Percentiles rank a stretch among this genome's conserved stretches.
Conservation (phyloP, 2,329 filamentous ascomycete species). For the Tolypocladium paradoxum region DNA sequence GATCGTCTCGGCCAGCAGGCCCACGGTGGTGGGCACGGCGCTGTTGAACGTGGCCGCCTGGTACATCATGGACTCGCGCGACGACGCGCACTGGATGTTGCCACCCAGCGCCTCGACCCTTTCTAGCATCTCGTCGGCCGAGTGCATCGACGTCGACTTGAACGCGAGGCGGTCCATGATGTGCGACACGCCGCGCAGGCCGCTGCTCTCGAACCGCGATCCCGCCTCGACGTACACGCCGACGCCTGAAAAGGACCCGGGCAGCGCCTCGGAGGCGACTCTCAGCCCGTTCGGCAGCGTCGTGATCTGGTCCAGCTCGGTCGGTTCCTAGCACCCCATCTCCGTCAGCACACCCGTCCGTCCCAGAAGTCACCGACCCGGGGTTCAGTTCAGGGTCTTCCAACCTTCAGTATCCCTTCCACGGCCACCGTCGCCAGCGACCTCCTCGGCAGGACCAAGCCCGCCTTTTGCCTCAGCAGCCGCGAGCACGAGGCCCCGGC, state of each 20-base stretch:
- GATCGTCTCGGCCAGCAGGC: slow-evolving; percentile 85
- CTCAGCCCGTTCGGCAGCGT: slow-evolving; percentile 86
- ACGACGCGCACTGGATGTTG: slow-evolving; percentile 94
- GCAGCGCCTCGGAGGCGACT: slow-evolving; percentile 87
- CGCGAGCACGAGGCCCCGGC: slow-evolving; percentile 13
- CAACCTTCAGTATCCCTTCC: slow-evolving; percentile 24
- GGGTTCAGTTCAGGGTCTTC: background rate
- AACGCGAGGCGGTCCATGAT: slow-evolving; percentile 94
- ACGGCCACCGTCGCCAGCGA: slow-evolving; percentile 22
- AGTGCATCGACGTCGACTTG: slow-evolving; percentile 67
- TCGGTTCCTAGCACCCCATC: slow-evolving; percentile 47
- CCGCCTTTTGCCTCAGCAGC: slow-evolving; percentile 12
- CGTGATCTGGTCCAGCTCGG: slow-evolving; percentile 78
- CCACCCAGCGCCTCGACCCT: slow-evolving; percentile 80
- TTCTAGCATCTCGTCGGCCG: slow-evolving; percentile 78
- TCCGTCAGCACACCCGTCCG: background rate
- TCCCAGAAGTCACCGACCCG: too few species aligned
- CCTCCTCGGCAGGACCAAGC: slow-evolving; percentile 12
- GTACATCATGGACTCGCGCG: slow-evolving; percentile 95
- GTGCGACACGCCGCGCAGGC: slow-evolving; percentile 81
- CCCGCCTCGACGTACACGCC: slow-evolving; percentile 94
- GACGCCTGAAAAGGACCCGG: slow-evolving; percentile 88
- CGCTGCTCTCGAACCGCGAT: slow-evolving; percentile 82
- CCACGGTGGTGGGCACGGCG: slow-evolving; percentile 72
- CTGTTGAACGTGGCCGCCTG: slow-evolving; percentile 96